Evolutionary conservation across 495 filamentous ascomycete genomes (phyloP), one percentile per base, ranked within the genome.

Genomic region (Penicillium maclennaniae): DNA sequence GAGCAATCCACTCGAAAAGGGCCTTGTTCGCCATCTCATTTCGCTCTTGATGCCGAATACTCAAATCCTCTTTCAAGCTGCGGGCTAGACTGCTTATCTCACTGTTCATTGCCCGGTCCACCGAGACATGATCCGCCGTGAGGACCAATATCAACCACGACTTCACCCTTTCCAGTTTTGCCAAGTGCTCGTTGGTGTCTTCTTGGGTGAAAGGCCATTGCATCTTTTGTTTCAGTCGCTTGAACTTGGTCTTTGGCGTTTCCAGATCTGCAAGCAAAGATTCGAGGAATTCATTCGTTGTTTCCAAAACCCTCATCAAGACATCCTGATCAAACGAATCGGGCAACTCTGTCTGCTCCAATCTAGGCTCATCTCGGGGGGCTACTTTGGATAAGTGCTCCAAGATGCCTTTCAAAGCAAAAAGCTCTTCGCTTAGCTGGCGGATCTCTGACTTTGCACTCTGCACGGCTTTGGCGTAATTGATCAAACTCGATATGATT

Each of bases 141-240:
- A 63, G 49, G 16, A 63, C 61, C 20, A 63, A 39, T 23, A 63
- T 63, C 51, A 63, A 49, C 61, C 61, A 63, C 6, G 61, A 61
- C 26, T 63, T 63, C 20, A 63, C 61, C 27, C 61, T 52, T 49
- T 63, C 61, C 9, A 63, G 37, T 14, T 50, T 44, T 21, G 21
- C 16, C 15, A 63, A 58, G 37, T 63, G 58, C 12, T 21, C 51
- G 36, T 38, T 55, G 45, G 58, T 17, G 43, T 61, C 45, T 10
- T 55, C 53, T 20, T 61, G 51, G 1, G 58, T 55, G 40, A 63
- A 61, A 0, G 58, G 61, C 58, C 61, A 64, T 54, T 58, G 43
- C 1, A 64, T 51, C 20, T 58, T 55, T 27, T 61, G 58, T 37
- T 61, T 64, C 5, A 61, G 43, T 5, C 43, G 45, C 21, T 54